Evolutionary conservation across 2,329 filamentous ascomycete genomes (phyloP), one percentile per base, ranked within the genome.

Genomic region (Neonectria punicea): DNA sequence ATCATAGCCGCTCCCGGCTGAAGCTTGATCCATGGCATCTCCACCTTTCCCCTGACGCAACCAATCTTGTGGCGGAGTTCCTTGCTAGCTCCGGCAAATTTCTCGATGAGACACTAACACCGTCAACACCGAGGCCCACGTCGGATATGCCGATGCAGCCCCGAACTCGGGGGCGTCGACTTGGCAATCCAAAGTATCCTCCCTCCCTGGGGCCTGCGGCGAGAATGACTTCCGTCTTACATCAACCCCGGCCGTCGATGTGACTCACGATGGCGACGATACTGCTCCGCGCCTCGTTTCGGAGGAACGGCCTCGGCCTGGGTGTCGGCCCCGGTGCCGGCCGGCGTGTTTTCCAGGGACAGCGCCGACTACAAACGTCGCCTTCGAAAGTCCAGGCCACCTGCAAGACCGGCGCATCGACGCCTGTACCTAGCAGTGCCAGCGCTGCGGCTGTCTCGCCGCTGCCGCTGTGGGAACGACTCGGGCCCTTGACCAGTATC

Each of bases 401-500:
- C 47, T 16, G 11, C 43, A 6, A 53, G 30, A 2, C 62, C 46
- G 3, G 36, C 22, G 56, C 71, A 36, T 47, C 73, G 0, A 64
- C 69, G 25, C 68, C 72, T 16, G 66, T 65, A 2, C 54, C 70
- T 2, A 66, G 56, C 50, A 71, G 63, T 14, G 34, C 22, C 22
- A 53, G 20, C 18, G 53, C 50, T 2, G 39, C 53, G 11, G 22
- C 50, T 4, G 67, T 74, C 32, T 70, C 69, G 13, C 70, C 73
- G 20, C 39, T 82, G 18, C 80, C 85, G 3, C 69, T 89, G 44
- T 89, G 87, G 87, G 83, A 86, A 72, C 81, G 87, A 0, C 80
- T 90, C 2, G 87, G 87, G 0, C 87, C 87, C 3, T 63, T 90
- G 59, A 88, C 87, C 3, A 80, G 80, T 36, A 80, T 81, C 0